Evolutionary conservation across 1,139 yeast genomes (phyloP), one percentile per base, ranked within the genome.

Genomic region (Keqinozyma sinolaborantium): DNA sequence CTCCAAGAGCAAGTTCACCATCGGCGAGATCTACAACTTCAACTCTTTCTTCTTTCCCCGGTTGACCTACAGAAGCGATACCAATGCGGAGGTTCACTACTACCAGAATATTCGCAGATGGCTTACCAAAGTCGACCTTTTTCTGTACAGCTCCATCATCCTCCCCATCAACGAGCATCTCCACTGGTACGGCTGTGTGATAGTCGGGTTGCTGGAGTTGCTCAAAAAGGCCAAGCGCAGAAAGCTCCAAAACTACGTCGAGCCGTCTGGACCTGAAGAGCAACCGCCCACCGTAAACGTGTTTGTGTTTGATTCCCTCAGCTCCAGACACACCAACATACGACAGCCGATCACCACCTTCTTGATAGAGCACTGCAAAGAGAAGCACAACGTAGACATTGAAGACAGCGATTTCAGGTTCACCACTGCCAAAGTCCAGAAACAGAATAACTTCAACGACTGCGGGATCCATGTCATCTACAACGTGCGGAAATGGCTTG

Each of bases 381-480:
- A 83, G 26, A 79, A 76, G 45, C 71, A 77, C 41, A 60, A 60
- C 1, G 44, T 83, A 3, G 66, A 60, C 0, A 48, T 86, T 5
- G 58, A 61, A 11, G 64, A 65, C n/a, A 56, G 60, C 4, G 69
- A 66, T 29, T 61, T 77, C 12, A 46, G 58, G 16, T 57, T 69
- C 20, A 57, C 66, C 33, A 61, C 67, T 3, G 83, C 84, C 4
- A 51, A 62, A 18, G 95, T 88, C 0, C 96, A 97, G 0, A 79
- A 73, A 39, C 99, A 94, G 51, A 79, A 79, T 30, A 94, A 94
- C 52, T 80, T 81, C 57, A 86, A 90, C 50, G 98, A 94, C 53
- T 94, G 99, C 60, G 99, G 99, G 1, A 78, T 94, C 14, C 97
- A 86, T 59, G 84, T 92, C 4, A 81, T 94, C 16, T 83, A 83